Evolutionary conservation across 1,284 basidiomycete genomes (phyloP), one percentile per base, ranked within the genome.

Genomic region (Trichosporon coremiiforme): DNA sequence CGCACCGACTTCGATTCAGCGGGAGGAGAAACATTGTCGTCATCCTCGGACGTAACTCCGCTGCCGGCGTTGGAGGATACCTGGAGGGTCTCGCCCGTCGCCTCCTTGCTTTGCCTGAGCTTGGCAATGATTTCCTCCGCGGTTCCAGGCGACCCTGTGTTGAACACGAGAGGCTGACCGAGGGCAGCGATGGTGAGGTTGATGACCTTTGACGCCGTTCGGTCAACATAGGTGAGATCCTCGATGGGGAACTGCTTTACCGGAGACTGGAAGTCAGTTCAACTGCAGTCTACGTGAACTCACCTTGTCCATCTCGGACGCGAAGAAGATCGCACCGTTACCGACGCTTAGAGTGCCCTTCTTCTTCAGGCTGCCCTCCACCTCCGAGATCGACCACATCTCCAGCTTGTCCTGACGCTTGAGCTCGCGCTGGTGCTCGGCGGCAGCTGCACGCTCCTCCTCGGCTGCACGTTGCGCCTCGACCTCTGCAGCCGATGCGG

Each of bases 341-440:
- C 94, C 95, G 67, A 98, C 87, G 1, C 94, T 94, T 25, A 98
- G 86, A 0, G 93, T 97, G 4, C 95, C 95, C 83, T 97, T 98
- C 87, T 94, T 96, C 88, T 98, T 98, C 89, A 97, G 97, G 84
- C 95, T 96, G 85, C 92, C 92, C 78, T 98, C 94, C 45, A 98
- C 86, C 82, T 95, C 83, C 35, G 93, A 91, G 22, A 97, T 89
- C 53, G 91, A 86, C 94, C 94, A 98, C 0, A 94, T 96, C 85
- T 91, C 87, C 73, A 98, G 93, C 75, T 83, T 83, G 70, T 88
- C 85, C 62, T 83, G 74, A 84, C 76, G 68, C 53, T 77, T 78
- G 83, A 68, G 89, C 89, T 68, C 75, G 60, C 79, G 73, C 73
- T 93, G 77, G 68, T 73, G 75, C 45, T 79, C 78, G 5, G 76